These are phyloP conservation scores for Alternaria sp. DNA, from an alignment of 2,329 filamentous ascomycete species.

Conservation along the genomic window DNA sequence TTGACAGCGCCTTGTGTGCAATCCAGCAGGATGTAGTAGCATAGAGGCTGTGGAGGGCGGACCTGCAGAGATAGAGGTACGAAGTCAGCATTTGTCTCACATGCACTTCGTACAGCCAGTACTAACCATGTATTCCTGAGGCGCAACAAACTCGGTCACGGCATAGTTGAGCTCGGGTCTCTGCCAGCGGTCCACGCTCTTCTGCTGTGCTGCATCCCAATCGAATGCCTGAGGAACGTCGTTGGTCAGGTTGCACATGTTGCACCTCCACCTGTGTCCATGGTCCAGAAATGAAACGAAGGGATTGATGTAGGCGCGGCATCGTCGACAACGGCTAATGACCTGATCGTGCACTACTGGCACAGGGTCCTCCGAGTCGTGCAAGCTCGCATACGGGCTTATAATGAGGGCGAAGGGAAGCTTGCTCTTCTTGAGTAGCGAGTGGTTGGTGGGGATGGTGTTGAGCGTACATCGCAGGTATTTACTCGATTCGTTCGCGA, in stretches of 20 bases:
- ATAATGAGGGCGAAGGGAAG: conserved; percentile 95
- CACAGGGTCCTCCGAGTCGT: conserved; percentile 89
- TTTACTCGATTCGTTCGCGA: conserved; percentile 90
- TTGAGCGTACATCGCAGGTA: conserved; percentile 96
- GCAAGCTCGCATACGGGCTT: conserved; percentile 90
- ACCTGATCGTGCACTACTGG: conserved; percentile 96
- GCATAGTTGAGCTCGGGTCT: conserved; percentile 91
- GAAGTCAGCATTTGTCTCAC: background rate
- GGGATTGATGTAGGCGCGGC: conserved; percentile 92
- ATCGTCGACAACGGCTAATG: conserved; percentile 94
- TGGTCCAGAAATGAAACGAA: conserved; percentile 95
- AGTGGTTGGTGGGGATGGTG: conserved; percentile 89
- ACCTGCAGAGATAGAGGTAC: conserved; percentile 48
- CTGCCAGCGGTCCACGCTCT: conserved; percentile 90
- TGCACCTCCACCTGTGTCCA: conserved; percentile 97
- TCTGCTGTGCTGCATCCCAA: conserved; percentile 92
- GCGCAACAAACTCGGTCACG: conserved; percentile 97
- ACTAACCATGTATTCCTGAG: conserved; percentile 94
- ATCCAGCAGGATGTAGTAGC: conserved; percentile 37
- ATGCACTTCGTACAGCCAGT: background rate
- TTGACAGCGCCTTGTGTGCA: conserved; percentile 71
- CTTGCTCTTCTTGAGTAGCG: conserved; percentile 91
- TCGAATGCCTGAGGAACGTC: conserved; percentile 99
- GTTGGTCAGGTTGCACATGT: conserved; percentile 99
- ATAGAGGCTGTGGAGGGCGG: conserved; percentile 82